A percentile compares a stretch with the other conserved stretches of the same genome.
phyloP scores from a whole-genome alignment of 1,139 yeast genomes.

The Scheffersomyces segobiensis region DNA sequence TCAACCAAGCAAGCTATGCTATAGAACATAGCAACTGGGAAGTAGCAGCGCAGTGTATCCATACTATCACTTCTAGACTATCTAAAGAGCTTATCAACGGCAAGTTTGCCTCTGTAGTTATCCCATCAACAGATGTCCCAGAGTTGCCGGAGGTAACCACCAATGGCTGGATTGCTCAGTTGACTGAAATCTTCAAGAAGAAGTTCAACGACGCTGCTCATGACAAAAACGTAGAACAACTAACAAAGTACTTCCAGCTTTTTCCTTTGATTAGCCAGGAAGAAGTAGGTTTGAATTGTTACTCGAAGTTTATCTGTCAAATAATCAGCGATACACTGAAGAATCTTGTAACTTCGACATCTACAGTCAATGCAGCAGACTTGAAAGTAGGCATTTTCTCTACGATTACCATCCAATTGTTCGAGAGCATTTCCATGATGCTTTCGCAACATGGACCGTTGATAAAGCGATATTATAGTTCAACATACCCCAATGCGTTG shows the following conservation, averaged over 20 bases:
- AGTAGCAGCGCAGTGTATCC: constrained; percentile 66
- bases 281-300: constrained; percentile 72
- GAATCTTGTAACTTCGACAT: constrained; percentile 46
- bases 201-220: constrained; percentile 74
- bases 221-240: constrained; percentile 60
- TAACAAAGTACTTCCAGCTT: constrained; percentile 78
- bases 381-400: constrained; percentile 55
- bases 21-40: constrained; percentile 71
- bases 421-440: constrained; percentile 83
- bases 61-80: constrained; percentile 48
- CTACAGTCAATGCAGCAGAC: constrained; percentile 34
- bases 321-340: constrained; percentile 82
- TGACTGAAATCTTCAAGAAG: constrained; percentile 56
- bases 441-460: constrained; percentile 83
- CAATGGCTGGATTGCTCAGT: constrained; percentile 55
- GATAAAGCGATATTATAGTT: constrained; percentile 70
- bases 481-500: constrained; percentile 53
- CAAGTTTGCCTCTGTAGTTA: constrained; percentile 75
- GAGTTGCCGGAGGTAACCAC: constrained; percentile 68
- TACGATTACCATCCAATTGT: constrained; percentile 68
- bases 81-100: constrained; percentile 59
- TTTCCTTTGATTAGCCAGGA: constrained; percentile 84
- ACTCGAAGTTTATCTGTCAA: constrained; percentile 82
- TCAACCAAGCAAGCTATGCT: constrained; percentile 68
- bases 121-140: constrained; percentile 91